Percentiles rank a stretch among this genome's conserved stretches.
phyloP scores from a whole-genome alignment of 192 early-diverging fungal genomes.

The Entomortierella beljakovae region DNA sequence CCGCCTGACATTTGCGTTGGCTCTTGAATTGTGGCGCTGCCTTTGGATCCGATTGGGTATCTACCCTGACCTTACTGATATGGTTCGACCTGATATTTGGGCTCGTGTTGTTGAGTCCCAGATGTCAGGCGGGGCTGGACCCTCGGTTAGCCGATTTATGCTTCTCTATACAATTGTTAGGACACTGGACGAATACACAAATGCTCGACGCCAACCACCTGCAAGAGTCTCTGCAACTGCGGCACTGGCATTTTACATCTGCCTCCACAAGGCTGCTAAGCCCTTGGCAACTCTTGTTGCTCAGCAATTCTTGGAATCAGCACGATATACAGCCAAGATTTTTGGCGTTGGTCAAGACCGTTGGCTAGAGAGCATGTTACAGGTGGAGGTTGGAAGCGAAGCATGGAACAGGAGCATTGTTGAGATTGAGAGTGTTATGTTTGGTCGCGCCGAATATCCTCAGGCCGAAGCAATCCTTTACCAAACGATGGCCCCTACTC shows the following conservation, averaged over 20 bases:
- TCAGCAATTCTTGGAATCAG: slow-evolving; percentile 55
- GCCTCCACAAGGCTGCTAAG: slow-evolving; percentile 34
- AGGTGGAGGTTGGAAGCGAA: slow-evolving; percentile 48
- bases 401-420: slow-evolving; percentile 42
- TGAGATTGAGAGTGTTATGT: slow-evolving; percentile 51
- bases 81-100: slow-evolving; percentile 55
- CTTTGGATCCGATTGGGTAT: slow-evolving; percentile 52
- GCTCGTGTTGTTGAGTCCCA: slow-evolving; percentile 48
- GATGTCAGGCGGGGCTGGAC: slow-evolving; percentile 45
- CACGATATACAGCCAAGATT: slow-evolving; percentile 49
- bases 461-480: slow-evolving; percentile 44
- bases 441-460: slow-evolving; percentile 41
- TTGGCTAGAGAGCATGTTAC: slow-evolving; percentile 52
- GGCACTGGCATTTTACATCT: slow-evolving; percentile 46
- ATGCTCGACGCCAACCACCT: slow-evolving; percentile 49
- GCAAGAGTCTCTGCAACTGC: slow-evolving; percentile 52
- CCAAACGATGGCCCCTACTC: slow-evolving; percentile 50
- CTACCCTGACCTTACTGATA: slow-evolving; percentile 49
- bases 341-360: slow-evolving; percentile 36
- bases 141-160: slow-evolving; percentile 47
- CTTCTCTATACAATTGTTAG: slow-evolving; percentile 45
- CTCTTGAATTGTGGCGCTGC: slow-evolving; percentile 46
- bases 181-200: slow-evolving; percentile 51
- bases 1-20: slow-evolving; percentile 35
- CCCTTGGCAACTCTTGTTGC: slow-evolving; percentile 46